Evolutionary conservation across 2,329 filamentous ascomycete genomes (phyloP).

Genomic region (Claviceps capensis): DNA sequence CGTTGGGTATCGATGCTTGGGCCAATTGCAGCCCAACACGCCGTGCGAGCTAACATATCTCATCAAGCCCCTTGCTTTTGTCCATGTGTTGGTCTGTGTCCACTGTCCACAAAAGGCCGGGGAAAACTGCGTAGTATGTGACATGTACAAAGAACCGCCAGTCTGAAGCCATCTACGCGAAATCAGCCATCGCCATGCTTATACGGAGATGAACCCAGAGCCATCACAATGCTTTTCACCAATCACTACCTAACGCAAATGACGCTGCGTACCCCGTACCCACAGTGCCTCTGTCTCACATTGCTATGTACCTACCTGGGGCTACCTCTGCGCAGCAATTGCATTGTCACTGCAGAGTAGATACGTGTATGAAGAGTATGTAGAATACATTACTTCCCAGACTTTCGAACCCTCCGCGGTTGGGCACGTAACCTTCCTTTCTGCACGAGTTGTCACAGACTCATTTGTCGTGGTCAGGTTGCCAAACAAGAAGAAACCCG

Average conservation of each 20-base stretch:
- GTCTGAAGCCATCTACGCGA: neutral
- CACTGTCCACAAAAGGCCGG: too few relatives aligned
- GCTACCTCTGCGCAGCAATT: too few relatives aligned
- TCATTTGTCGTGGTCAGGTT: neutral
- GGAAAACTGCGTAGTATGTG: neutral
- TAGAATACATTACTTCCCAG: too few relatives aligned
- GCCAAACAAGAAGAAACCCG: neutral
- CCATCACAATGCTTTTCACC: neutral
- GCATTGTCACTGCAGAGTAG: too few relatives aligned
- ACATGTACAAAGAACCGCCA: neutral
- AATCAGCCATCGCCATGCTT: too few relatives aligned
- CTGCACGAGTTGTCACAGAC: neutral
- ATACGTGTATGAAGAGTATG: too few relatives aligned
- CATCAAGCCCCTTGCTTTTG: neutral
- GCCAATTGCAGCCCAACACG: slow-evolving; percentile 24
- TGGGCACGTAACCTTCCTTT: too few relatives aligned
- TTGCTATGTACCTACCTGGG: neutral
- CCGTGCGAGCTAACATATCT: slow-evolving; percentile 2
- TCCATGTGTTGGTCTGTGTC: neutral
- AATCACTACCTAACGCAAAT: neutral
- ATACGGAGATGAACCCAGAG: too few relatives aligned
- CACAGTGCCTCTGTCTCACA: neutral
- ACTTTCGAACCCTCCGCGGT: neutral
- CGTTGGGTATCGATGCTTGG: slow-evolving; percentile 27
- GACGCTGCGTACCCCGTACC: neutral